Evolutionary conservation across 345 rosid species (phyloP).

Genomic region (Moricandia arvensis): DNA sequence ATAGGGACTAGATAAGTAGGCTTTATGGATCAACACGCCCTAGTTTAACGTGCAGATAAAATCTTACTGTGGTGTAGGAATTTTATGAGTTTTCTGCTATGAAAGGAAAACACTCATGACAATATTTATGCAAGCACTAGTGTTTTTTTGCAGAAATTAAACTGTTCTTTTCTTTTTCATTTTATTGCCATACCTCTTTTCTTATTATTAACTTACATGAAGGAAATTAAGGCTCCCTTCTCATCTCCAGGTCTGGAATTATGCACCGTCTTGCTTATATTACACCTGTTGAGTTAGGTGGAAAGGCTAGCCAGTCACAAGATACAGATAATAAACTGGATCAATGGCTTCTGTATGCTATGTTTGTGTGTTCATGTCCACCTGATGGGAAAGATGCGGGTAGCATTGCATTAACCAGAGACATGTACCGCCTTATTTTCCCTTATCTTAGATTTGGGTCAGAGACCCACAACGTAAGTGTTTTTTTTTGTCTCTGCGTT

Average conservation of each 20-base stretch:
- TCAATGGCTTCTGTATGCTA: conserved; percentile 96
- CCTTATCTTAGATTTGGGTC: conserved; percentile 87
- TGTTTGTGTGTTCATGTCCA: conserved; percentile 96
- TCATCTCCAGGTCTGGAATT: conserved; percentile 68
- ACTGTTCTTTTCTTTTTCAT: conserved; percentile 9
- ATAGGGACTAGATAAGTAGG: conserved; percentile 12
- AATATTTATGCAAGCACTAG: conserved; percentile 10
- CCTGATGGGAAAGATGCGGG: conserved; percentile 81
- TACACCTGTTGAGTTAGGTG: conserved; percentile 92
- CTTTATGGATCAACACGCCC: conserved; percentile 8
- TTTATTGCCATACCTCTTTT: conserved; percentile 7
- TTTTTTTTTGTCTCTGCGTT: conserved; percentile 10
- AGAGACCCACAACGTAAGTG: conserved; percentile 78
- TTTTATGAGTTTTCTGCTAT: not conserved
- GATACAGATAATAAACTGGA: conserved; percentile 92
- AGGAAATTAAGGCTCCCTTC: conserved; percentile 16
- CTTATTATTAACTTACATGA: conserved; percentile 10
- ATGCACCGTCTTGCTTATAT: conserved; percentile 81
- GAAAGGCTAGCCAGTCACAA: conserved; percentile 84
- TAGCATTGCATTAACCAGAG: conserved; percentile 76
- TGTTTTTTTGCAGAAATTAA: not conserved
- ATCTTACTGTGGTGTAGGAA: not conserved
- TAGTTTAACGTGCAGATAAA: conserved; percentile 3
- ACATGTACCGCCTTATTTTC: conserved; percentile 84
- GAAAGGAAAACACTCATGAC: conserved; percentile 11